Conservation (phyloP, 2,329 filamentous ascomycete genomes). For the Ophiostoma pallidulum region DNA sequence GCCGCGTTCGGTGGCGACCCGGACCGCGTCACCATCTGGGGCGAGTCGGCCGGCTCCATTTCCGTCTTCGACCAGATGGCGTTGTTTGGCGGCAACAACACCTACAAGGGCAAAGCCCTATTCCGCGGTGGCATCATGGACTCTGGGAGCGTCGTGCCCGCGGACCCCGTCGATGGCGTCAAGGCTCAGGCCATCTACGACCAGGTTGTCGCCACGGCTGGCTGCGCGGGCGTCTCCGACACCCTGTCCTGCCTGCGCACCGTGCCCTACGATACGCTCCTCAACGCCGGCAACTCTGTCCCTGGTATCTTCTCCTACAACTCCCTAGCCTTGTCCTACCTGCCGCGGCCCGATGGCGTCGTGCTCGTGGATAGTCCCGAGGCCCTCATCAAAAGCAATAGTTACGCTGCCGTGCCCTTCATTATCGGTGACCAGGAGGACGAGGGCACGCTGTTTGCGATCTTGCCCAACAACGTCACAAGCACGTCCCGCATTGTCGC, state of each 20-base stretch:
- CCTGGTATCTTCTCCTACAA: slow-evolving; percentile 58
- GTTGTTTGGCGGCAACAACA: slow-evolving; percentile 58
- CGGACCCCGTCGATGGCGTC: slow-evolving; percentile 52
- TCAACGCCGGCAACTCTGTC: slow-evolving; percentile 60
- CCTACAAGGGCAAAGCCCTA: slow-evolving; percentile 63
- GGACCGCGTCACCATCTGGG: slow-evolving; percentile 70
- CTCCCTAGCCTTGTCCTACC: slow-evolving; percentile 61
- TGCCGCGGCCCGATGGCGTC: slow-evolving; percentile 62
- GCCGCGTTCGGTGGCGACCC: slow-evolving; percentile 70
- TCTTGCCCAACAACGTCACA: slow-evolving; percentile 61
- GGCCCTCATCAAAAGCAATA: slow-evolving; percentile 38
- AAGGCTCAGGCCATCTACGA: slow-evolving; percentile 60
- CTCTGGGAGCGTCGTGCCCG: slow-evolving; percentile 54
- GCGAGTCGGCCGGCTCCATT: slow-evolving; percentile 61
- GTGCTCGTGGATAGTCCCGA: slow-evolving; percentile 56
- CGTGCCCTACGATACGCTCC: slow-evolving; percentile 48
- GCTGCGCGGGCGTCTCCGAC: slow-evolving; percentile 49
- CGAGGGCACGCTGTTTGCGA: slow-evolving; percentile 65
- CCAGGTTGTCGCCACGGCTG: slow-evolving; percentile 46
- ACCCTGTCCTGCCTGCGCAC: slow-evolving; percentile 57
- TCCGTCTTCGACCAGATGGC: slow-evolving; percentile 70
- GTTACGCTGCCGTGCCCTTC: slow-evolving; percentile 39
- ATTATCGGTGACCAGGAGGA: slow-evolving; percentile 69
- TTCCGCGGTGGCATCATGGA: slow-evolving; percentile 75
- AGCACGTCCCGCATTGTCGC: slow-evolving; percentile 47